These are phyloP conservation scores for Blastosporella zonata DNA, from an alignment of 1,284 basidiomycete genomes.

Conservation along the genomic window DNA sequence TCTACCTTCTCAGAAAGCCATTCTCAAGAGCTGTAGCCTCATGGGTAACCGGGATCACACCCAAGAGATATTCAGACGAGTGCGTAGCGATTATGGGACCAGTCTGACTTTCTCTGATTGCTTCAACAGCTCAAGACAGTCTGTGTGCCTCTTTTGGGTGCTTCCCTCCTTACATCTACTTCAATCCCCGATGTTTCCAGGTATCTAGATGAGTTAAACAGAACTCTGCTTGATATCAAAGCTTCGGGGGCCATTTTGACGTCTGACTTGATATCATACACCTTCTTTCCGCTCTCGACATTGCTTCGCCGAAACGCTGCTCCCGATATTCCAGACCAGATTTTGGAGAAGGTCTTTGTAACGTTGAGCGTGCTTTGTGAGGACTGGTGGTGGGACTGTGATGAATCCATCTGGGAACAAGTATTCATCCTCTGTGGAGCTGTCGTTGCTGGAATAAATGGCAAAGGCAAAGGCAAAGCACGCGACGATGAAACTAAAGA, in stretches of 20 bases:
- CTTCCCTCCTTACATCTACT: constrained; percentile 56
- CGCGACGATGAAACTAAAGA: constrained; percentile 78
- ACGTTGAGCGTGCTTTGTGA: constrained; percentile 62
- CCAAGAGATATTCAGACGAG: constrained; percentile 32
- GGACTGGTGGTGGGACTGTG: constrained; percentile 75
- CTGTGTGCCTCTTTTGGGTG: constrained; percentile 76
- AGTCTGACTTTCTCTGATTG: background rate
- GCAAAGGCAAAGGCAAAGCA: constrained; percentile 56
- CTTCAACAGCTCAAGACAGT: constrained; percentile 63
- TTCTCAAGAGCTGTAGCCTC: background rate
- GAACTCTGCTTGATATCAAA: constrained; percentile 43
- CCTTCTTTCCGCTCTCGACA: constrained; percentile 82
- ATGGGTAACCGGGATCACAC: constrained; percentile 14
- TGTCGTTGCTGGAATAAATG: constrained; percentile 60
- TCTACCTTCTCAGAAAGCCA: no score
- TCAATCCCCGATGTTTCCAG: constrained; percentile 47
- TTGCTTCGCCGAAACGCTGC: constrained; percentile 74
- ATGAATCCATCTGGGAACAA: constrained; percentile 73
- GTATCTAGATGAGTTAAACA: constrained; percentile 53
- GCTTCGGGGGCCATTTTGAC: constrained; percentile 41
- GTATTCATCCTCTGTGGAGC: constrained; percentile 77
- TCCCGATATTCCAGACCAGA: constrained; percentile 68
- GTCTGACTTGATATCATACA: constrained; percentile 73
- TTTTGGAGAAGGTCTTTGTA: constrained; percentile 74
- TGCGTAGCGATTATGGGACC: constrained; percentile 18